A percentile compares a stretch with the other conserved stretches of the same genome.
Conservation (phyloP, 1,139 yeast genomes). For the Pneumocystis wakefieldiae region DNA sequence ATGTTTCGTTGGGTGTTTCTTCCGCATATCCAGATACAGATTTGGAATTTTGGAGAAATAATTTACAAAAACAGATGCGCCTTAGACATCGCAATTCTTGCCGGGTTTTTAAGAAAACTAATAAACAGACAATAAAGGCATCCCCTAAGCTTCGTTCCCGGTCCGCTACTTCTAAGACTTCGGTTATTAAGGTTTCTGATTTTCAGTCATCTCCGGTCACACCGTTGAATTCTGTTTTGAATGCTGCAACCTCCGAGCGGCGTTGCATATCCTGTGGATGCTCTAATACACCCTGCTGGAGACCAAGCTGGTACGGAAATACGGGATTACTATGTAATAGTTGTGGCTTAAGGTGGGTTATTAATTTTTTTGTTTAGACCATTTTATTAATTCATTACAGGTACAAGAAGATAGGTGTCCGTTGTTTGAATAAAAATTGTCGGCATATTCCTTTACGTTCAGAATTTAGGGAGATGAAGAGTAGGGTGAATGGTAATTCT, state of each 20-base stretch:
- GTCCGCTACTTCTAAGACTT: not conserved
- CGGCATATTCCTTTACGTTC: not conserved
- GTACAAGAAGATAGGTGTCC: not conserved
- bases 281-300: not conserved
- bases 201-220: not conserved
- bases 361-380: not conserved
- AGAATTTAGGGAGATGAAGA: not conserved
- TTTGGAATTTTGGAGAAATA: not conserved
- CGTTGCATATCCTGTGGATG: not conserved
- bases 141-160: not conserved
- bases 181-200: not conserved
- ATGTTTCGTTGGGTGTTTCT: not conserved
- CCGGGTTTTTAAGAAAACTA: not conserved
- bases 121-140: not conserved
- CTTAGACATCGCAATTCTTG: not conserved
- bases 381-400: not conserved
- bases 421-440: not conserved
- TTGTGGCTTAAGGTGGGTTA: not conserved
- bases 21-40: not conserved
- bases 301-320: not conserved
- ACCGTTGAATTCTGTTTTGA: not conserved
- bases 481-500: not conserved
- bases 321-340: not conserved
- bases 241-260: not conserved
- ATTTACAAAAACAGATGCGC: not conserved